A percentile compares a stretch with the other conserved stretches of the same genome.
phyloP scores from a whole-genome alignment of 2,329 filamentous ascomycete genomes.

The Byssoonygena ceratinophila region DNA sequence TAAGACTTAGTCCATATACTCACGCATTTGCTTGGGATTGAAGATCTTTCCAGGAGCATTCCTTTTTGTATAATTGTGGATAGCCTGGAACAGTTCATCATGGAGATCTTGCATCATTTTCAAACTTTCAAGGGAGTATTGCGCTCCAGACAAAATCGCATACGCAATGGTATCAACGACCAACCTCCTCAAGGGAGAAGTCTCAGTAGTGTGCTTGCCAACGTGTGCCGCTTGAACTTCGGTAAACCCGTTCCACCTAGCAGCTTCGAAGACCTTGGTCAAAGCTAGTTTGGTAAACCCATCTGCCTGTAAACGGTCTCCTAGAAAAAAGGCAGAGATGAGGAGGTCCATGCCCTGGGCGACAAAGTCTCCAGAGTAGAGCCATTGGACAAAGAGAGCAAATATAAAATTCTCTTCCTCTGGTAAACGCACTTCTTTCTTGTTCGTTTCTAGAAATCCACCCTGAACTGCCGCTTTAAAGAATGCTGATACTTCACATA shows the following conservation, averaged over 20 bases:
- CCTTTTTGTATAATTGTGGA: not conserved
- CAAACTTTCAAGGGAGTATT: conserved; percentile 3
- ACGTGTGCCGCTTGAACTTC: conserved; percentile 10
- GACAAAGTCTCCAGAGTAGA: conserved; percentile 11
- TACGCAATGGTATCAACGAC: conserved; percentile 13
- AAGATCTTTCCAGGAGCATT: conserved; percentile 1
- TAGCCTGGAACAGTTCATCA: conserved; percentile 6
- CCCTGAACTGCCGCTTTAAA: conserved; percentile 4
- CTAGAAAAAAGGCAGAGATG: conserved; percentile 10
- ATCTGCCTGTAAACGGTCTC: conserved; percentile 8
- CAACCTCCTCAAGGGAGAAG: conserved; percentile 10
- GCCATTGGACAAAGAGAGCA: conserved; percentile 15
- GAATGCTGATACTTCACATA: conserved; percentile 7
- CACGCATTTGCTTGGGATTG: not conserved
- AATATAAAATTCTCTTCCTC: conserved; percentile 11
- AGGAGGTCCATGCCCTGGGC: not conserved
- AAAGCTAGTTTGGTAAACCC: conserved; percentile 5
- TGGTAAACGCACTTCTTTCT: conserved; percentile 9
- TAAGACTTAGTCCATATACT: not conserved
- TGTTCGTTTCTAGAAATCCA: conserved; percentile 9
- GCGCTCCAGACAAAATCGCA: not conserved
- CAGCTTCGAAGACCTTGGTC: conserved; percentile 7
- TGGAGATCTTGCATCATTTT: conserved; percentile 5
- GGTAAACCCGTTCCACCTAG: conserved; percentile 3
- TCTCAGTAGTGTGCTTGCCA: conserved; percentile 6